These are phyloP conservation scores for Microcyclospora tardicrescens DNA, from an alignment of 2,329 filamentous ascomycete species.

Conservation along the genomic window DNA sequence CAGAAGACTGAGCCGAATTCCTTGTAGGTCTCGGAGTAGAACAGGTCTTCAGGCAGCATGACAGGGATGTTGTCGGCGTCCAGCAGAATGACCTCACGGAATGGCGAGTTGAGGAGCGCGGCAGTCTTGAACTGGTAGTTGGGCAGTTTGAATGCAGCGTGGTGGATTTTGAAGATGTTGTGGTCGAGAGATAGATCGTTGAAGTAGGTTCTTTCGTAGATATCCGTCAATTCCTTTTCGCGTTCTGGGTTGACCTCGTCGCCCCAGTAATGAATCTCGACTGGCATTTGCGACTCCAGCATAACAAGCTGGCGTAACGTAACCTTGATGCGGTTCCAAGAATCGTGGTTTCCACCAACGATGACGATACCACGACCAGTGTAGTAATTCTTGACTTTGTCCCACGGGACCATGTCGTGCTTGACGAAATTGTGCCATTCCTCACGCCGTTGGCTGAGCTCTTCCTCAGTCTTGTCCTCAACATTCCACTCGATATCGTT, in stretches of 20 bases:
- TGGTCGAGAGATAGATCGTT: constrained; percentile 17
- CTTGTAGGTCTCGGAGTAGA: constrained; percentile 15
- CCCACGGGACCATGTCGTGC: constrained; percentile 10
- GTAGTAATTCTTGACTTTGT: constrained; percentile 10
- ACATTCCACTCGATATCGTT: constrained; percentile 2
- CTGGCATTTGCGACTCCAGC: constrained; percentile 12
- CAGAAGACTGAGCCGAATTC: constrained; percentile 25
- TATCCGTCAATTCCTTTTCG: constrained; percentile 7
- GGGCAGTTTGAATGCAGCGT: constrained; percentile 6
- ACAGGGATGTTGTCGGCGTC: constrained; percentile 27
- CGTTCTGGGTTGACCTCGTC: constrained; percentile 14
- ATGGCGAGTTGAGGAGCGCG: constrained; percentile 24
- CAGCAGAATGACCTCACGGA: constrained; percentile 24
- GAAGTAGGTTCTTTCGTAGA: constrained; percentile 15
- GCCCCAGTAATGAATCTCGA: constrained; percentile 22
- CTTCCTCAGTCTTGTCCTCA: constrained; percentile 4
- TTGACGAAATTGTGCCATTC: constrained; percentile 13
- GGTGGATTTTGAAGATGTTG: constrained; percentile 12
- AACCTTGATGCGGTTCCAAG: constrained; percentile 14
- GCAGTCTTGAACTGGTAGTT: constrained; percentile 26
- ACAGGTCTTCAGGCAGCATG: constrained; percentile 19
- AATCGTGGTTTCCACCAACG: constrained; percentile 16
- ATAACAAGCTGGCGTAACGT: constrained; percentile 7
- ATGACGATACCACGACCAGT: constrained; percentile 21
- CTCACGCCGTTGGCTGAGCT: constrained; percentile 8